phyloP scores from a whole-genome alignment of 1,284 basidiomycete genomes.

The Cutaneotrichosporon sp. region DNA sequence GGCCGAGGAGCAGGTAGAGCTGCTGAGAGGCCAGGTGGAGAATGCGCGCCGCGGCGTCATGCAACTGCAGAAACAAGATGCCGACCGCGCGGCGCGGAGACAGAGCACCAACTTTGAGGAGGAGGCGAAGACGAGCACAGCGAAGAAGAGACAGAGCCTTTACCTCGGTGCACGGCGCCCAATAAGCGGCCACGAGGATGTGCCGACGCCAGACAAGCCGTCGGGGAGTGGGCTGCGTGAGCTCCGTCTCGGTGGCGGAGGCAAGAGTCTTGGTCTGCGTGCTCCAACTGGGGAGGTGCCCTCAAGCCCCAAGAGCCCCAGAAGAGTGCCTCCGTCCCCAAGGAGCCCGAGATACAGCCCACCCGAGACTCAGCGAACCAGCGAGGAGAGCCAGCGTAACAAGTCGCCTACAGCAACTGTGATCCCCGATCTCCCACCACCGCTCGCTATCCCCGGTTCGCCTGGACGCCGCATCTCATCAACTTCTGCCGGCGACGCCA shows the following conservation, averaged over 20 bases:
- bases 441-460: no score
- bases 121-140: not conserved
- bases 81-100: slow-evolving; percentile 49
- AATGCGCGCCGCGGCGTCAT: slow-evolving; percentile 83
- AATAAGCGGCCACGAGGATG: not conserved
- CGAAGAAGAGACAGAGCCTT: slow-evolving; percentile 14
- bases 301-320: not conserved
- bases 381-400: not conserved
- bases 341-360: not conserved
- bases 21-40: slow-evolving; percentile 81
- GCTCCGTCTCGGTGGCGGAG: not conserved
- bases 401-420: not conserved
- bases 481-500: no score
- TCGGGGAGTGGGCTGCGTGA: slow-evolving; percentile 3
- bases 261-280: not conserved
- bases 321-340: not conserved
- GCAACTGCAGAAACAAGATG: slow-evolving; percentile 66
- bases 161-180: slow-evolving; percentile 11
- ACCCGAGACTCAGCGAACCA: not conserved
- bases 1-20: slow-evolving; percentile 66
- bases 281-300: not conserved
- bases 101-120: not conserved
- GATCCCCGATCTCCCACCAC: no score
- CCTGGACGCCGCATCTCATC: no score
- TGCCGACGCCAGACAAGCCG: slow-evolving; percentile 4